Evolutionary conservation across 2,329 filamentous ascomycete species (phyloP).

Genomic region (Didymella exigua): DNA sequence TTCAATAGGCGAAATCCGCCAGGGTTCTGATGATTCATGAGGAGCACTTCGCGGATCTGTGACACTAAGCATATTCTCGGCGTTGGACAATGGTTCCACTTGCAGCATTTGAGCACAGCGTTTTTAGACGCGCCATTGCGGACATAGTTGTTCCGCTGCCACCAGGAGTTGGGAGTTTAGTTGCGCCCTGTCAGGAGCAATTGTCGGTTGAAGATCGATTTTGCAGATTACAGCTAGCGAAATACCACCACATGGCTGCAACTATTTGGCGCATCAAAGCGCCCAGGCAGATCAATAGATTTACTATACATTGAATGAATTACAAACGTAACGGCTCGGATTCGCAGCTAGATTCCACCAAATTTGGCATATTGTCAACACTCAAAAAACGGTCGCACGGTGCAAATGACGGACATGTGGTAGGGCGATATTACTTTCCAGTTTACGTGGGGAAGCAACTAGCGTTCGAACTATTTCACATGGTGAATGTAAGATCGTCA

Average conservation of each 20-base stretch:
- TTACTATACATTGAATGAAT: background rate
- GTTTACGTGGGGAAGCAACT: slow-evolving; percentile 13
- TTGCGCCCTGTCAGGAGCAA: background rate
- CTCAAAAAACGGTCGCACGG: slow-evolving; percentile 16
- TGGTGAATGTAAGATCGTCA: slow-evolving; percentile 5
- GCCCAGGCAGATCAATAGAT: slow-evolving; percentile 1
- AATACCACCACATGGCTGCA: background rate
- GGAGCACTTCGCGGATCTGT: background rate
- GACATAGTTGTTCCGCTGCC: background rate
- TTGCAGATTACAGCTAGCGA: background rate
- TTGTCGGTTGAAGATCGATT: background rate
- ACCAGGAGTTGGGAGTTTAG: background rate
- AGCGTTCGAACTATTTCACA: slow-evolving; percentile 14
- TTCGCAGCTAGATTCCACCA: background rate
- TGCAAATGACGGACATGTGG: slow-evolving; percentile 4
- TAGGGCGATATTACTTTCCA: slow-evolving; percentile 13
- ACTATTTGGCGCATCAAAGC: background rate
- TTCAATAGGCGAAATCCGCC: background rate
- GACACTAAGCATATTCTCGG: background rate
- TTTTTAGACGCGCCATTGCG: background rate
- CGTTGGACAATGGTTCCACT: background rate
- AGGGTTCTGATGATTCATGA: slow-evolving; percentile 8
- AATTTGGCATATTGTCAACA: slow-evolving; percentile 5
- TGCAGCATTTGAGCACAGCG: slow-evolving; percentile 3
- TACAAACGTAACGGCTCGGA: background rate